Evolutionary conservation across 768 basidiomycete genomes (phyloP).

Genomic region (Termitomyces sp.): DNA sequence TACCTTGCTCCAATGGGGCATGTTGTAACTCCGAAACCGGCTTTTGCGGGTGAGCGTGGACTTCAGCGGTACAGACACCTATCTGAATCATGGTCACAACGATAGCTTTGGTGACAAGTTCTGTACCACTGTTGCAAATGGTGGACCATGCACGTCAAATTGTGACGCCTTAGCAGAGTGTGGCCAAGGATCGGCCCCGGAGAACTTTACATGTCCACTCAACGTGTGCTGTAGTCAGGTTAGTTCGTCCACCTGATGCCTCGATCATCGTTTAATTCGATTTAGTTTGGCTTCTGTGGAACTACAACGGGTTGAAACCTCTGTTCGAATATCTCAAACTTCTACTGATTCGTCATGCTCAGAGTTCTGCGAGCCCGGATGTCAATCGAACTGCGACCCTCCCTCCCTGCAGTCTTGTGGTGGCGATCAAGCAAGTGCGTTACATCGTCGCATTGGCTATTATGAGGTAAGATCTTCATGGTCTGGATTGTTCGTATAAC

Average conservation of each 20-base stretch:
- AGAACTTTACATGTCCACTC: background rate
- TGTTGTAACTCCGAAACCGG: background rate
- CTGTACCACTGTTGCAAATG: background rate
- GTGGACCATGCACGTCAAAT: background rate
- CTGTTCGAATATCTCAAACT: background rate
- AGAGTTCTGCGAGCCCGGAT: background rate
- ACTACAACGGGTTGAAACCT: background rate
- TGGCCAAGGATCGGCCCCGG: background rate
- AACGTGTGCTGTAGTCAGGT: background rate
- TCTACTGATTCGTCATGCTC: too few relatives aligned
- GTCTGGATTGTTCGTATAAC: background rate
- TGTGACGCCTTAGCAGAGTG: constrained; percentile 1
- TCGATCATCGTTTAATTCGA: background rate
- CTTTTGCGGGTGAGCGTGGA: background rate
- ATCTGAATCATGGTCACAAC: background rate
- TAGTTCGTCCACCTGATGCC: background rate
- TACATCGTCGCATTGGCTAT: background rate
- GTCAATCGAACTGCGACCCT: background rate
- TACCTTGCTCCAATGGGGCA: background rate
- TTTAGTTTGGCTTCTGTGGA: background rate
- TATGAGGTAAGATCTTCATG: background rate
- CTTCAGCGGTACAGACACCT: background rate
- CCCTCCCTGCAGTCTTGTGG: background rate
- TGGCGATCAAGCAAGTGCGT: background rate
- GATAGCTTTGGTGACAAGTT: background rate